Percentiles rank a stretch among this genome's conserved stretches.
Evolutionary conservation across 768 basidiomycete genomes (phyloP).

Genomic region (Pisolithus microcarpus): DNA sequence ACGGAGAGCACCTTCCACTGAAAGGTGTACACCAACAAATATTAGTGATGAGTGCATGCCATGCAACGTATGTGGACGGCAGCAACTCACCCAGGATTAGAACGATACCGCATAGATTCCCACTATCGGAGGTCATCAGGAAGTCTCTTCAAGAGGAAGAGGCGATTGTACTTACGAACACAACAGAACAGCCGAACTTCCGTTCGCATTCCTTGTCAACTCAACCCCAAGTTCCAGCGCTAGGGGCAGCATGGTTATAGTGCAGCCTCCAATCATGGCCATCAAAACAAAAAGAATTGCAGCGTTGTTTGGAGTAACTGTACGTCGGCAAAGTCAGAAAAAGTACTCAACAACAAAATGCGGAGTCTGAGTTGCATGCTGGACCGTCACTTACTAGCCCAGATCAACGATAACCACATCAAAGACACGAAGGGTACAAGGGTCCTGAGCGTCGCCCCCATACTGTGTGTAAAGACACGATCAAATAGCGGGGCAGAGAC

Average conservation of each 20-base stretch:
- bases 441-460: constrained; percentile 53
- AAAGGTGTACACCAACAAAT: not conserved
- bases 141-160: not conserved
- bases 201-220: constrained; percentile 71
- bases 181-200: constrained; percentile 72
- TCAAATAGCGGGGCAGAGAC: constrained; percentile 72
- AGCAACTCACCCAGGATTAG: constrained; percentile 51
- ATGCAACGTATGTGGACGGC: not conserved
- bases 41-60: not conserved
- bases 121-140: constrained; percentile 31
- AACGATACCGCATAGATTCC: constrained; percentile 55
- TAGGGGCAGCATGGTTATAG: constrained; percentile 67
- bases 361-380: too few species aligned
- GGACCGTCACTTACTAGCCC: constrained; percentile 52
- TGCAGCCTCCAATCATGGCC: constrained; percentile 57
- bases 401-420: constrained; percentile 72
- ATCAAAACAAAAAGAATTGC: constrained; percentile 59
- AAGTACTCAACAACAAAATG: too few species aligned
- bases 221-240: constrained; percentile 75
- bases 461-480: constrained; percentile 72
- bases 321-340: not conserved
- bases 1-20: constrained; percentile 65
- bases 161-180: constrained; percentile 43
- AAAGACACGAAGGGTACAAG: constrained; percentile 55
- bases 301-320: constrained; percentile 57